These are phyloP conservation scores for Kalaharituber pfeilii DNA, from an alignment of 2,329 filamentous ascomycete species.

Conservation along the genomic window DNA sequence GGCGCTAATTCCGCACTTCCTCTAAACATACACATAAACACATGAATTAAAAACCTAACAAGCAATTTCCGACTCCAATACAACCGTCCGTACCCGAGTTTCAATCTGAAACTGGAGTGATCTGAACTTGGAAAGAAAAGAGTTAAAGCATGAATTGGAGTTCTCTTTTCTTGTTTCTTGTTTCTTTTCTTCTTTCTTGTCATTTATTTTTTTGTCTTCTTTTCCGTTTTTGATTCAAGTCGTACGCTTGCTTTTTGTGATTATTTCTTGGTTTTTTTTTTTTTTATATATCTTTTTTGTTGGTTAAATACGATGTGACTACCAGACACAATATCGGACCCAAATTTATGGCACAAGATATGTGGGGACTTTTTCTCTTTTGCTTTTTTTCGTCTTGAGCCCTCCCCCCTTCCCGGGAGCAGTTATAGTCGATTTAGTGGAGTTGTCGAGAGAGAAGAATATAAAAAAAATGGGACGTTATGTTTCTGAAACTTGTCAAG, in stretches of 20 bases:
- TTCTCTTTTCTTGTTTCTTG: neutral
- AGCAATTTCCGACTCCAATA: neutral
- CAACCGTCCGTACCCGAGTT: neutral
- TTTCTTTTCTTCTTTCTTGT: neutral
- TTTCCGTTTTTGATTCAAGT: too few species aligned
- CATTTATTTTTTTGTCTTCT: neutral
- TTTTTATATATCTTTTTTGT: too few species aligned
- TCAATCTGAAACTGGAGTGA: constrained; percentile 3
- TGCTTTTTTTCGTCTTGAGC: neutral
- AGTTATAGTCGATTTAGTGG: constrained; percentile 2
- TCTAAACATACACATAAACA: constrained; percentile 6
- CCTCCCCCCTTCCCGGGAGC: neutral
- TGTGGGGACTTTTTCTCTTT: too few species aligned
- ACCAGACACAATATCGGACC: too few species aligned
- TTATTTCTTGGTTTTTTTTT: too few species aligned
- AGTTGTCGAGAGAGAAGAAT: constrained; percentile 2
- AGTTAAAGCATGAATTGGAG: neutral
- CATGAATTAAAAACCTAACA: neutral
- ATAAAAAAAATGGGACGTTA: constrained; percentile 3
- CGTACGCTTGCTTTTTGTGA: too few species aligned
- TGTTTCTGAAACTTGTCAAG: neutral
- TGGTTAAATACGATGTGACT: neutral
- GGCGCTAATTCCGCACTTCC: constrained; percentile 17
- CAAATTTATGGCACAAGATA: too few species aligned
- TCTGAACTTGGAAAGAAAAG: constrained; percentile 4